phyloP scores from a whole-genome alignment of 768 basidiomycete species.

The Boletus subcaerulescens region DNA sequence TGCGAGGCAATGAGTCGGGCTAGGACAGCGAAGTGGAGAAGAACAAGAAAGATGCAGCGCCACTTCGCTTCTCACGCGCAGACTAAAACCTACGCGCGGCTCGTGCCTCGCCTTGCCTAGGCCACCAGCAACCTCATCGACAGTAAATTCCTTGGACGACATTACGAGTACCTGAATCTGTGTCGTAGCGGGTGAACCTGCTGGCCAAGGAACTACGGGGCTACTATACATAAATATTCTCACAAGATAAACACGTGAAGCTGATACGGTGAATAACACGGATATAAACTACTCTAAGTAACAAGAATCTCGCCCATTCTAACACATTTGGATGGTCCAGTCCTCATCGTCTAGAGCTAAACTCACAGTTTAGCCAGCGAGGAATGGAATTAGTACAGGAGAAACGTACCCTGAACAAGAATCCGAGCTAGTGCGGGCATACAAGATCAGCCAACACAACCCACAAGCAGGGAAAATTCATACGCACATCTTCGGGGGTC shows the following conservation, averaged over 20 bases:
- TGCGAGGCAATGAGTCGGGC: no score
- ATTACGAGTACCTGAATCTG: slow-evolving; percentile 3
- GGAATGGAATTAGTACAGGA: not conserved
- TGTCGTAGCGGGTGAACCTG: no score
- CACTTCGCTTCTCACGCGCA: no score
- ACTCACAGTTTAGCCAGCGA: not conserved
- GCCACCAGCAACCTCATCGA: slow-evolving; percentile 70
- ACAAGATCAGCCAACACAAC: slow-evolving; percentile 3
- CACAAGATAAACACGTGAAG: no score
- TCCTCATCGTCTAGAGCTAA: slow-evolving; percentile 17
- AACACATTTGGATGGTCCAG: not conserved
- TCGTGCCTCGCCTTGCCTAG: no score
- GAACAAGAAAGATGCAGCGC: no score
- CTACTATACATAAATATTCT: no score
- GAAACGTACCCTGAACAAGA: slow-evolving; percentile 45
- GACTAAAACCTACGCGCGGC: no score
- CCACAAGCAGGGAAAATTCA: not conserved
- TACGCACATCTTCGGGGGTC: slow-evolving; percentile 75
- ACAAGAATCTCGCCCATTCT: not conserved
- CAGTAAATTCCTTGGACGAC: slow-evolving; percentile 38
- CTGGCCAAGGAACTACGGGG: no score
- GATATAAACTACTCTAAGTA: no score
- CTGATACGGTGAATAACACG: no score
- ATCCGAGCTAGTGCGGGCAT: slow-evolving; percentile 35
- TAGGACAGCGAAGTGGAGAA: no score